phyloP scores from a whole-genome alignment of 106 monocot genomes.

The Dioscorea zingiberensis region DNA sequence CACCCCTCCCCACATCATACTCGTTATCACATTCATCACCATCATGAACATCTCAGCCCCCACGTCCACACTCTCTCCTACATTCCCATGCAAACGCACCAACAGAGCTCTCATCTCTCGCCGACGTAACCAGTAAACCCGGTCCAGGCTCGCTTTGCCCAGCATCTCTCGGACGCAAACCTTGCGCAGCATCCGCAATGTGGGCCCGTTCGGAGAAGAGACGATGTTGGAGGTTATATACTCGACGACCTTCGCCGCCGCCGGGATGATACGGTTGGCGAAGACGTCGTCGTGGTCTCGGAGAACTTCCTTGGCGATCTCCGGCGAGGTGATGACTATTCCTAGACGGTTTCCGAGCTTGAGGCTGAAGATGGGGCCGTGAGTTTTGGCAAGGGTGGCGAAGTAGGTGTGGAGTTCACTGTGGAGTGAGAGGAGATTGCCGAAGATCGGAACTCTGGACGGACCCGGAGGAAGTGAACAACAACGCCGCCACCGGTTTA shows the following conservation, averaged over 20 bases:
- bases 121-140: slow-evolving; percentile 3
- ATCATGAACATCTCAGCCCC: slow-evolving; percentile 1
- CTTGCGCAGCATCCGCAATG: slow-evolving; percentile 10
- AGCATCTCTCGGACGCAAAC: slow-evolving; percentile 6
- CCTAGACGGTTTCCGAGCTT: slow-evolving; percentile 5
- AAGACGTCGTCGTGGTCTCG: slow-evolving; percentile 12
- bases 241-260: neutral
- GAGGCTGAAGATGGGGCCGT: slow-evolving; percentile 8
- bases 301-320: slow-evolving; percentile 1
- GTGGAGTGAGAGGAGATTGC: slow-evolving; percentile 5
- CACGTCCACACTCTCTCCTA: neutral
- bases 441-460: slow-evolving; percentile 4
- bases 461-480: slow-evolving; percentile 6
- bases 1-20: slow-evolving; percentile 20
- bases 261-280: slow-evolving; percentile 4
- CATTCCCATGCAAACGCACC: neutral
- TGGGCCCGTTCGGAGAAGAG: slow-evolving; percentile 1
- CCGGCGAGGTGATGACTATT: slow-evolving; percentile 8
- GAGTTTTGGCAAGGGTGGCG: neutral
- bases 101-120: neutral
- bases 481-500: too few relatives aligned
- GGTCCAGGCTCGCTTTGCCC: neutral
- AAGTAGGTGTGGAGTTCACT: slow-evolving; percentile 5
- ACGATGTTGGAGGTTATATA: neutral
- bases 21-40: slow-evolving; percentile 1